A percentile compares a stretch with the other conserved stretches of the same genome.
These are phyloP conservation scores for Selaginella tamariscina DNA, from an alignment of 75 land plant genomes.

Conservation along the genomic window DNA sequence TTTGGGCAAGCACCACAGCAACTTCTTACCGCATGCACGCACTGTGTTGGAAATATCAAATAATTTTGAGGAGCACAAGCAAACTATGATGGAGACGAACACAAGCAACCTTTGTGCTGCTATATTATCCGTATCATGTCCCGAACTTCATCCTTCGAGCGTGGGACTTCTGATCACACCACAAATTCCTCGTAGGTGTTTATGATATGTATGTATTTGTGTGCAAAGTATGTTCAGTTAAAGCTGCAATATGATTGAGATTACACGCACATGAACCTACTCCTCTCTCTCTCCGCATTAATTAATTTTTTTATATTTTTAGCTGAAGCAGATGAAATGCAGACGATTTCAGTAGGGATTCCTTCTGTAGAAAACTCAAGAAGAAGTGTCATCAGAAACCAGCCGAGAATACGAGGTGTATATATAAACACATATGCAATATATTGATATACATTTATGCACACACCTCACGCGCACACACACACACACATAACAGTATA, in stretches of 20 bases:
- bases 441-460: not conserved
- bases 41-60: not conserved
- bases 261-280: too few relatives aligned
- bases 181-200: too few relatives aligned
- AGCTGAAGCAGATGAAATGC: too few relatives aligned
- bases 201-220: too few relatives aligned
- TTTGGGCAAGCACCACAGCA: conserved; percentile 43
- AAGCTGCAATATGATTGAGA: not conserved
- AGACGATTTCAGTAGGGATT: not conserved
- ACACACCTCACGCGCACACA: not conserved
- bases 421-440: too few relatives aligned
- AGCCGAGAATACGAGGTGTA: too few relatives aligned
- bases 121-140: conserved; percentile 2
- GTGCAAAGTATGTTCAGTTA: not conserved
- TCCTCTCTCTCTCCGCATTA: too few relatives aligned
- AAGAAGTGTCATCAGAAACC: too few relatives aligned
- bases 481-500: not conserved
- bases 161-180: not conserved
- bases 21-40: conserved; percentile 24
- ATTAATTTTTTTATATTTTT: too few relatives aligned
- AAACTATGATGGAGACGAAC: not conserved
- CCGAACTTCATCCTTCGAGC: not conserved
- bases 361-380: too few relatives aligned
- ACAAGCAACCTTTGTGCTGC: conserved; percentile 1
- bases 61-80: not conserved